Evolutionary conservation across 2,329 filamentous ascomycete genomes (phyloP).

Genomic region (Hypoxylon sp.): DNA sequence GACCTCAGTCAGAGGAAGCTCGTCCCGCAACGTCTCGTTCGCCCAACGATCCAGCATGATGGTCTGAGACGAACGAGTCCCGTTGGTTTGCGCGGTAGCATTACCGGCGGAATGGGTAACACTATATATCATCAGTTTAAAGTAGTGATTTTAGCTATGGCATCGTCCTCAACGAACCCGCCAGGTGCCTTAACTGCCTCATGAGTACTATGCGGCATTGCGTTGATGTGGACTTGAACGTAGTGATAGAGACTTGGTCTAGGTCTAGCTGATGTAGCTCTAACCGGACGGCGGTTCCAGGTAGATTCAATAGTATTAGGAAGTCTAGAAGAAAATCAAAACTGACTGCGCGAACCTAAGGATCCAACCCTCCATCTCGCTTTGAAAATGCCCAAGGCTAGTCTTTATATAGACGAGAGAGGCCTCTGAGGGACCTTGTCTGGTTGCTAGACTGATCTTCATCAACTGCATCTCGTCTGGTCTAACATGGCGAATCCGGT

Average conservation of each 20-base stretch:
- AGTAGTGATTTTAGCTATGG: conserved; percentile 15
- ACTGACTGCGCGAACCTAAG: conserved; percentile 39
- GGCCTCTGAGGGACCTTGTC: conserved; percentile 16
- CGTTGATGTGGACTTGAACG: conserved; percentile 1
- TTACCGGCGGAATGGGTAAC: conserved; percentile 6
- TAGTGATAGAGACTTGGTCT: conserved; percentile 11
- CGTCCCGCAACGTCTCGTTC: conserved; percentile 41
- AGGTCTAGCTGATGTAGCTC: conserved; percentile 7
- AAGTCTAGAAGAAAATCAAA: conserved; percentile 30
- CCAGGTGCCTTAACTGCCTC: conserved; percentile 31
- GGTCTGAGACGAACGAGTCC: conserved; percentile 18
- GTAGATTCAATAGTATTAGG: conserved; percentile 7
- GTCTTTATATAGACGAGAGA: conserved; percentile 37
- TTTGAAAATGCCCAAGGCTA: conserved; percentile 6
- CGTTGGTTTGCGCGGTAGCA: conserved; percentile 11
- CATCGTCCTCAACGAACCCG: conserved; percentile 38
- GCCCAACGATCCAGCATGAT: conserved; percentile 48
- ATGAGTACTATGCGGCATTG: conserved; percentile 46
- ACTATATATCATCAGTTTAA: conserved; percentile 41
- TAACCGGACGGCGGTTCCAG: conserved; percentile 1
- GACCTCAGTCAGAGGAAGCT: conserved; percentile 46
- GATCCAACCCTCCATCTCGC: conserved; percentile 1
- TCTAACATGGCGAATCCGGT: conserved; percentile 28
- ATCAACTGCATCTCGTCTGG: conserved; percentile 18
- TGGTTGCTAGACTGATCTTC: conserved; percentile 14